Conservation (phyloP, 2,329 filamentous ascomycete species). For the Pseudogymnoascus sp. region DNA sequence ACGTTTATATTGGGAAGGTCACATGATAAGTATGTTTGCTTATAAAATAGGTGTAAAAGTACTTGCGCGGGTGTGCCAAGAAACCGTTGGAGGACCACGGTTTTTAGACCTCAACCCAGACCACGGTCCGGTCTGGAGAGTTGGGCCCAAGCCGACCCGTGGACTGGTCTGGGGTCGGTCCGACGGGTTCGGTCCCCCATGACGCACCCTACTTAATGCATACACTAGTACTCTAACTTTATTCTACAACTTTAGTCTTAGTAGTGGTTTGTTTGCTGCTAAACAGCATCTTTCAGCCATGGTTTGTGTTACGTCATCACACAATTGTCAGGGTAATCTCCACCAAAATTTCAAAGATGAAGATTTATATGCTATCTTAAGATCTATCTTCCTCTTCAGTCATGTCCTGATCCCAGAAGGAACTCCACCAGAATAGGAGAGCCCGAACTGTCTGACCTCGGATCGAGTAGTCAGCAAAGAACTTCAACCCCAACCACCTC, state of each 20-base stretch:
- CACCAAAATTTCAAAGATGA: background rate
- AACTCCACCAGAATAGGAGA: background rate
- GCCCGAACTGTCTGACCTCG: background rate
- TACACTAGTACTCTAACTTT: background rate
- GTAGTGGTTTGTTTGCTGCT: background rate
- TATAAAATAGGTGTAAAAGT: background rate
- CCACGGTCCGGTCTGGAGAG: background rate
- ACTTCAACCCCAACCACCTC: background rate
- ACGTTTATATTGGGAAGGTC: background rate
- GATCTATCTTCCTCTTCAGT: background rate
- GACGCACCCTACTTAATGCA: background rate
- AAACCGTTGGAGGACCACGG: background rate
- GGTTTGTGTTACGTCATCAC: constrained; percentile 1
- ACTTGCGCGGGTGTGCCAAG: background rate
- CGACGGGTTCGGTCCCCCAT: background rate
- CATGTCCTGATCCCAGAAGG: background rate
- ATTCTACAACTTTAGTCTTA: background rate
- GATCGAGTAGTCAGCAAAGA: background rate
- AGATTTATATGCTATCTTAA: background rate
- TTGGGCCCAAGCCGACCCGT: background rate
- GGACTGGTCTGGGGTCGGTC: background rate
- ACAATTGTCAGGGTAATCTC: background rate
- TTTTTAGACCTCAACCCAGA: background rate
- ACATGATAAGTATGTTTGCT: background rate
- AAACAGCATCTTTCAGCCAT: background rate